Evolutionary conservation across 2,329 filamentous ascomycete genomes (phyloP), one percentile per base, ranked within the genome.

Genomic region (Hypoxylon sp.): DNA sequence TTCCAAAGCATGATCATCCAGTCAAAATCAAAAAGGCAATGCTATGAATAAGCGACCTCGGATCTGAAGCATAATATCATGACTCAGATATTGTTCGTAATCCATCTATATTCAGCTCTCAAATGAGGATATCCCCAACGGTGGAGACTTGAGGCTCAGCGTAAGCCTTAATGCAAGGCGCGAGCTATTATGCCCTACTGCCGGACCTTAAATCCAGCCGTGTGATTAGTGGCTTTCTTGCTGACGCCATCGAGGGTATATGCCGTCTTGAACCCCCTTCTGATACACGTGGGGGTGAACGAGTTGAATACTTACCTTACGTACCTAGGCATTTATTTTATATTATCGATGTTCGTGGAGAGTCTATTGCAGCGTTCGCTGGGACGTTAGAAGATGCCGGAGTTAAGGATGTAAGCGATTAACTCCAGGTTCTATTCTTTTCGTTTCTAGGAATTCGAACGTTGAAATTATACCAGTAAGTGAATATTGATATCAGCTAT

Each of bases 161-260:
- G 17, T 17, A 30, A 28, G 23, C 46, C 25, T 28, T 43, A 13
- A 34, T 50, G 25, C 48, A 14, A 32, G 13, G 14, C 28, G 25
- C 41, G 13, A 45, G 5, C 32, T 1, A 34, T 41, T 41, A 52
- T n/a, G n/a, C 21, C 53, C 34, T 60, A 51, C 25, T 17, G 36
- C 62, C 62, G 57, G 5, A 32, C 21, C 56, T 60, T 60, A 65
- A 60, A 23, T 65, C 62, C 62, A 65, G 23, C 38, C 7, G 7
- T 21, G 17, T 21, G 38, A 43, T 43, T 19, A 43, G 17, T 43
- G 4, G 2, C 17, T 11, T 11, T 9, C n/a, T 3, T 43, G 38
- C 38, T 43, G 38, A 43, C 38, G 38, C 38, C 38, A 43, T n/a
- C 38, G 10, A 43, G 38, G 38, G 17, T 43, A n/a, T 43, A 43